These are phyloP conservation scores for Luvunga scandens DNA, from an alignment of 345 rosid species.

Conservation along the genomic window DNA sequence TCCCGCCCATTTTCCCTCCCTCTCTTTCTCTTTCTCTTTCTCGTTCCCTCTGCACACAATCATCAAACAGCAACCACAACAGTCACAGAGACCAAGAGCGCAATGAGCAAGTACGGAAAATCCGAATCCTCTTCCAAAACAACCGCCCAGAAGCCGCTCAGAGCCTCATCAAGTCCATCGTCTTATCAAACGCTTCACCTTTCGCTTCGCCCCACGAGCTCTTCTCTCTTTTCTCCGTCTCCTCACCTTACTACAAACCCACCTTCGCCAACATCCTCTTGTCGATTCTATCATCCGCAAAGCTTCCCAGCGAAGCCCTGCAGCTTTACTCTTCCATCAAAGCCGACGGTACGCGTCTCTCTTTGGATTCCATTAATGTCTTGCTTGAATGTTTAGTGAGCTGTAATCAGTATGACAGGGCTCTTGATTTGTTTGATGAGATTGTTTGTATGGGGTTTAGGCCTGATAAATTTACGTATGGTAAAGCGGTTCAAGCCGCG, in stretches of 20 bases:
- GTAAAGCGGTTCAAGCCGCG: slow-evolving; percentile 73
- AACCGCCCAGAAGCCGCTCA: slow-evolving; percentile 47
- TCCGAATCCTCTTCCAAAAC: slow-evolving; percentile 54
- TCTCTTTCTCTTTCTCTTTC: neutral
- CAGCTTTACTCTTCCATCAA: slow-evolving; percentile 42
- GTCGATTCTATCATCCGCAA: slow-evolving; percentile 40
- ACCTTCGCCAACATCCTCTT: slow-evolving; percentile 45
- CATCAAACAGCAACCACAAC: neutral
- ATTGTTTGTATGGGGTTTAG: slow-evolving; percentile 41
- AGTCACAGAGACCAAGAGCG: slow-evolving; percentile 25
- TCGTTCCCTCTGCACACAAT: neutral
- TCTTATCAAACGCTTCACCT: slow-evolving; percentile 29
- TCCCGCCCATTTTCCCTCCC: neutral
- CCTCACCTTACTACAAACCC: slow-evolving; percentile 40
- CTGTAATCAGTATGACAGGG: slow-evolving; percentile 33
- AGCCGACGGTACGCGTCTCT: slow-evolving; percentile 48
- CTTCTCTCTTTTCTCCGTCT: slow-evolving; percentile 43
- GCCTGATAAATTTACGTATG: slow-evolving; percentile 56
- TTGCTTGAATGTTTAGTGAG: slow-evolving; percentile 44
- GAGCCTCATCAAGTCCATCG: slow-evolving; percentile 36
- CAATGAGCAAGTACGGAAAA: slow-evolving; percentile 37
- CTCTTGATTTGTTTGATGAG: slow-evolving; percentile 51
- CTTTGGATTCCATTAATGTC: slow-evolving; percentile 35
- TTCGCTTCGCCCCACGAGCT: slow-evolving; percentile 59
- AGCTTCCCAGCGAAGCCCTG: slow-evolving; percentile 43